These are phyloP conservation scores for Noccaea bulbosa DNA, from an alignment of 345 rosid genomes.

Conservation along the genomic window DNA sequence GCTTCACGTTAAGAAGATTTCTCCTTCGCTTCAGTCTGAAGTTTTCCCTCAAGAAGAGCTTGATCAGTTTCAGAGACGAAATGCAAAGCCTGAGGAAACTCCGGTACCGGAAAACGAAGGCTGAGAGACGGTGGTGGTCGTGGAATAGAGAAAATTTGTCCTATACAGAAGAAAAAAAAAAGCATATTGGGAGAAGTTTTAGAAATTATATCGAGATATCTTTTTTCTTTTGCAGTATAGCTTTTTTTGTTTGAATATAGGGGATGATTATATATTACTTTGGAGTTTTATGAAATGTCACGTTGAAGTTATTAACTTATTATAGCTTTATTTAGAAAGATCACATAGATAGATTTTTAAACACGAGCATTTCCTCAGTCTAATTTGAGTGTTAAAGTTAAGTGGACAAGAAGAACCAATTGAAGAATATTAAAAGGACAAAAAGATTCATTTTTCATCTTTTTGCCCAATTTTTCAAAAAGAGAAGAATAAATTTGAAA, in stretches of 20 bases:
- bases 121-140: slow-evolving; percentile 13
- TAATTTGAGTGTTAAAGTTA: no score
- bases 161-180: slow-evolving; percentile 31
- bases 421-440: no score
- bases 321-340: neutral
- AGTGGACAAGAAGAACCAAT: no score
- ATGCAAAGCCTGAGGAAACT: slow-evolving; percentile 40
- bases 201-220: slow-evolving; percentile 1
- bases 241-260: slow-evolving; percentile 36
- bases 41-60: slow-evolving; percentile 60
- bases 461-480: no score
- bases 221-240: slow-evolving; percentile 38
- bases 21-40: slow-evolving; percentile 62
- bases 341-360: no score
- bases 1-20: slow-evolving; percentile 61
- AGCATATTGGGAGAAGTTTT: slow-evolving; percentile 18
- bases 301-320: slow-evolving; percentile 28
- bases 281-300: slow-evolving; percentile 20
- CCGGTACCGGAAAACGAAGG: slow-evolving; percentile 27
- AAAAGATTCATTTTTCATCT: no score
- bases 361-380: no score
- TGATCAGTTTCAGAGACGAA: slow-evolving; percentile 54
- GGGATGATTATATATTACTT: slow-evolving; percentile 1
- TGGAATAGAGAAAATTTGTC: slow-evolving; percentile 27
- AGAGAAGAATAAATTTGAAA: no score